Evolutionary conservation across 176 grass and related monocot genomes (phyloP), one percentile per base, ranked within the genome.

Genomic region (Oropetium thomaeum): DNA sequence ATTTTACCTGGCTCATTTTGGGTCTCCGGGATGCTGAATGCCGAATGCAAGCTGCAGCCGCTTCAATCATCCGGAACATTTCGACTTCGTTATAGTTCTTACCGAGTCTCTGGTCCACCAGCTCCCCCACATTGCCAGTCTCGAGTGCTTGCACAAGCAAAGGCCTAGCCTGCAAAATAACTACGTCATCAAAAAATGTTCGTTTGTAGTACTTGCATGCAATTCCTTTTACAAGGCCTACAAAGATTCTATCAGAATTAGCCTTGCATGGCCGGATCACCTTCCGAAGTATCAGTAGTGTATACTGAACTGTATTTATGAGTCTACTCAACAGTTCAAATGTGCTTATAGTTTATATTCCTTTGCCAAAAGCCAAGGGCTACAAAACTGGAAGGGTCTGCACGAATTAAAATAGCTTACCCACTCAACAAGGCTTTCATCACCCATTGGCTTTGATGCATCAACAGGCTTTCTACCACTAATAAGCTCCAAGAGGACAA

Each of bases 371-470:
- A n/a, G n/a, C n/a, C n/a, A 32, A 65, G 42, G 45, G 27, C 17
- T 14, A 19, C 13, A 60, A 72, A 58, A 7, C 7, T 53, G 12
- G 10, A 45, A 64, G 57, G 3, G 26, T 69, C 13, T 61, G 28
- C 4, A 63, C 10, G 11, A 14, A 1, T 29, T 3, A 0, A 63
- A 45, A 67, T 45, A 84, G 44, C 86, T 87, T 88, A 99, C 96
- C 89, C 96, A 95, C 71, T 99, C 96, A 30, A 99, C 91, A 58
- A 99, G 96, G 76, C 96, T 95, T 84, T 99, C 96, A 73, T 95
- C 91, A 11, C 91, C 96, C 75, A 88, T 15, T 6, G 91, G 91
- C 22, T 83, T 88, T n/a, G 96, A 92, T 67, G 81, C 82, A 53
- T 99, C 96, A 58, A 99, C 96, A 41, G 96, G 96, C 67, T 83